Evolutionary conservation across 164 flowering plant species (phyloP).

Genomic region (Magnolia kwangsiensis): DNA sequence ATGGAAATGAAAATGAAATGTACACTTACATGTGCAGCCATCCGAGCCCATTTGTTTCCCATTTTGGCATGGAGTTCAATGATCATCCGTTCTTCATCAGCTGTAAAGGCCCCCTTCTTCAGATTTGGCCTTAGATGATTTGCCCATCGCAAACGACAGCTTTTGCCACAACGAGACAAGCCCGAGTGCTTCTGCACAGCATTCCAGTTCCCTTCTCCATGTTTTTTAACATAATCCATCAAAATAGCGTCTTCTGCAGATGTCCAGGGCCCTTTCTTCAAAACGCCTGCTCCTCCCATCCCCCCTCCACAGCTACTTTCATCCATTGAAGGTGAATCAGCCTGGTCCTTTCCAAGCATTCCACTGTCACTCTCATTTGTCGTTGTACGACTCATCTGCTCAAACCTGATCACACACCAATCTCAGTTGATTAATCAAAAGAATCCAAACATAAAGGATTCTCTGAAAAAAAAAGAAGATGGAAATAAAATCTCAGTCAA

Average conservation of each 20-base stretch:
- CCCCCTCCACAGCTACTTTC: slow-evolving; percentile 42
- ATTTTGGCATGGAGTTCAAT: slow-evolving; percentile 81
- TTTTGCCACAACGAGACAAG: slow-evolving; percentile 80
- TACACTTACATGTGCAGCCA: slow-evolving; percentile 76
- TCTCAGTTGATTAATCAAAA: neutral
- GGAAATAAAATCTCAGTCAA: neutral
- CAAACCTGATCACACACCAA: neutral
- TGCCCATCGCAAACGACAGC: slow-evolving; percentile 91
- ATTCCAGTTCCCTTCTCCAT: slow-evolving; percentile 94
- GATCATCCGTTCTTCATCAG: slow-evolving; percentile 66
- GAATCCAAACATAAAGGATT: neutral
- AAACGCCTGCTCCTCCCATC: slow-evolving; percentile 32
- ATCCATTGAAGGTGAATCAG: slow-evolving; percentile 42
- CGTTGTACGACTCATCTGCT: slow-evolving; percentile 39
- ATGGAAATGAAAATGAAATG: neutral
- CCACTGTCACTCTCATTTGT: slow-evolving; percentile 50
- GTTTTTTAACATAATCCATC: slow-evolving; percentile 77
- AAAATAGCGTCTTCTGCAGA: slow-evolving; percentile 80
- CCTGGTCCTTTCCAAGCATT: slow-evolving; percentile 35
- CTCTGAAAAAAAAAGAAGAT: neutral
- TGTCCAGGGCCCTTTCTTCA: slow-evolving; percentile 95
- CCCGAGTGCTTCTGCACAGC: slow-evolving; percentile 86
- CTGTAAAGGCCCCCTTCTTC: slow-evolving; percentile 80
- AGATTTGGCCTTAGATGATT: slow-evolving; percentile 87
- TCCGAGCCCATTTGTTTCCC: slow-evolving; percentile 94